These are phyloP conservation scores for Gynochthodes officinalis DNA, from an alignment of 257 asterid species.

Conservation along the genomic window DNA sequence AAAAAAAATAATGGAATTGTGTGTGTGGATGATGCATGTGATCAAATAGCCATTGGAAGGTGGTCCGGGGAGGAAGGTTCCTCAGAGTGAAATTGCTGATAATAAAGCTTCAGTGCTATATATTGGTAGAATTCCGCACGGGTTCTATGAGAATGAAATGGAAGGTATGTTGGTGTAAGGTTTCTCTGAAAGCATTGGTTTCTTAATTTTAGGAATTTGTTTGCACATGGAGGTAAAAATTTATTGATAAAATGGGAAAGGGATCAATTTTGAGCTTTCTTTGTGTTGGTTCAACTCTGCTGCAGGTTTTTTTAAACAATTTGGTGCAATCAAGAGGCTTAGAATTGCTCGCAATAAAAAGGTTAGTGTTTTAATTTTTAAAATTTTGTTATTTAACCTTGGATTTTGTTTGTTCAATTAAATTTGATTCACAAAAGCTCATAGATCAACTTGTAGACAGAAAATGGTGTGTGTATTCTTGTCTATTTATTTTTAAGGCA, in stretches of 20 bases:
- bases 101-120: slow-evolving; percentile 62
- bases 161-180: slow-evolving; percentile 47
- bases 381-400: background rate
- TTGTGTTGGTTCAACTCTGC: background rate
- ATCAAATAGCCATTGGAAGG: slow-evolving; percentile 65
- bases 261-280: background rate
- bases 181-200: no score
- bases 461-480: no score
- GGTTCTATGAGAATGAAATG: slow-evolving; percentile 88
- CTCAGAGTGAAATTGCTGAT: slow-evolving; percentile 37
- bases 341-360: slow-evolving; percentile 74
- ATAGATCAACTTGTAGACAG: background rate
- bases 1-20: no score
- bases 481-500: no score
- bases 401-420: background rate
- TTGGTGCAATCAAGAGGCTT: slow-evolving; percentile 76
- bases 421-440: no score
- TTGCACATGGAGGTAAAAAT: no score
- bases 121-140: slow-evolving; percentile 93
- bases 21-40: background rate
- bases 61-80: slow-evolving; percentile 54
- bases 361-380: slow-evolving; percentile 36
- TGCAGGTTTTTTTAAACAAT: slow-evolving; percentile 88
- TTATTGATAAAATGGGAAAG: background rate
- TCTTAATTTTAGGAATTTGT: background rate